These are phyloP conservation scores for Roridomyces roridus DNA, from an alignment of 768 basidiomycete species.

Conservation along the genomic window DNA sequence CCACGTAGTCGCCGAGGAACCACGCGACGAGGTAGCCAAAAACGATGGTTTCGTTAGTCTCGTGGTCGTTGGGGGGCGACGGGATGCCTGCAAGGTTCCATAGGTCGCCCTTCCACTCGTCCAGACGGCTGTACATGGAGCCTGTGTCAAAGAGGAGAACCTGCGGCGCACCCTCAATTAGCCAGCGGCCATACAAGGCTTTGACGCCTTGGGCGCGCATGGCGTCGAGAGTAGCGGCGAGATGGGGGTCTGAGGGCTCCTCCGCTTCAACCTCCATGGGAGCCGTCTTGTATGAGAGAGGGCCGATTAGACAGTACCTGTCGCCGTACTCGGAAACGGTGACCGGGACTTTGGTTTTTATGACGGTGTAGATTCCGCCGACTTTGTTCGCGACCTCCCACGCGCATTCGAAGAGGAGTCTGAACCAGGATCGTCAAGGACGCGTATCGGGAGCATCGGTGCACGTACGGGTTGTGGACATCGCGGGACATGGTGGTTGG, in stretches of 20 bases:
- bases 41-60: constrained; percentile 97
- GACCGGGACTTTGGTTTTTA: constrained; percentile 99
- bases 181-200: constrained; percentile 94
- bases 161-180: constrained; percentile 95
- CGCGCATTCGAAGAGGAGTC: constrained; percentile 89
- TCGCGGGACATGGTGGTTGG: constrained; percentile 56
- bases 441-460: neutral
- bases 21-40: constrained; percentile 98
- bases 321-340: constrained; percentile 96
- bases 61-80: constrained; percentile 93
- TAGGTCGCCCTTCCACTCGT: constrained; percentile 98
- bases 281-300: constrained; percentile 97
- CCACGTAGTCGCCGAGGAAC: constrained; percentile 97
- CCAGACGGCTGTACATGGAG: constrained; percentile 83
- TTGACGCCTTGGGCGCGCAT: constrained; percentile 95
- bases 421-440: neutral
- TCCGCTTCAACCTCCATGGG: constrained; percentile 98
- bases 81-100: constrained; percentile 99
- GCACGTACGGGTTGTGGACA: constrained; percentile 62
- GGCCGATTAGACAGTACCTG: constrained; percentile 95
- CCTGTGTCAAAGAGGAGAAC: constrained; percentile 97
- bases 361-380: constrained; percentile 99
- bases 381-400: constrained; percentile 99
- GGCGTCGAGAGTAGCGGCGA: constrained; percentile 74
- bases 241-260: constrained; percentile 82